Conservation (phyloP, 371 early-diverging fungal genomes). For the Vittaforma corneae region DNA sequence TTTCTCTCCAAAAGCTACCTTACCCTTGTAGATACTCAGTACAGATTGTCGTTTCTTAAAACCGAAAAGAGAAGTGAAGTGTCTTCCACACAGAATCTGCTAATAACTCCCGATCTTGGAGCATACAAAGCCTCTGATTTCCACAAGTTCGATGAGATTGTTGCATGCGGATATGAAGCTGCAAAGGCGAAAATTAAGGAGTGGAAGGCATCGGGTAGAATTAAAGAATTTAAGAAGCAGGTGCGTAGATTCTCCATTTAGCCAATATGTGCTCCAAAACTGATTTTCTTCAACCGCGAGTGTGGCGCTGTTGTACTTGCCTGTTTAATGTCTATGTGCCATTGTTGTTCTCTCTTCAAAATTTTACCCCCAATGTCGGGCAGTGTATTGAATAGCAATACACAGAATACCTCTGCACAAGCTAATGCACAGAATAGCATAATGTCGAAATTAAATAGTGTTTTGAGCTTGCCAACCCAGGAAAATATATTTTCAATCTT, state of each 20-base stretch:
- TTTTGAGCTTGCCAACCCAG: neutral
- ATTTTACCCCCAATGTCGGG: too few species aligned
- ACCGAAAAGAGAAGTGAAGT: constrained; percentile 64
- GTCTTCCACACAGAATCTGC: constrained; percentile 72
- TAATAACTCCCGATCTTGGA: constrained; percentile 74
- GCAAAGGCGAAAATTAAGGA: constrained; percentile 67
- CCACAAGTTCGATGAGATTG: constrained; percentile 76
- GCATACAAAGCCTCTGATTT: constrained; percentile 81
- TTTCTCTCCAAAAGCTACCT: constrained; percentile 74
- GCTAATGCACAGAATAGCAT: too few species aligned
- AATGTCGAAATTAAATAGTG: too few species aligned
- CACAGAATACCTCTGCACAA: too few species aligned
- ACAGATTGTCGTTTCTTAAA: constrained; percentile 83
- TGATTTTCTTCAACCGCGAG: too few species aligned
- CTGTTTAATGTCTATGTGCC: neutral
- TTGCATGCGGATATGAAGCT: constrained; percentile 74
- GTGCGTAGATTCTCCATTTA: too few species aligned
- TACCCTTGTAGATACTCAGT: constrained; percentile 87
- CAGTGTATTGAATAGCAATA: too few species aligned
- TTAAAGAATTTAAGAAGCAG: neutral
- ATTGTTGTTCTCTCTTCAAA: too few species aligned
- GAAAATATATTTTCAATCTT: constrained; percentile 11
- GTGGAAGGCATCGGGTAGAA: constrained; percentile 66
- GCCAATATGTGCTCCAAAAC: too few species aligned
- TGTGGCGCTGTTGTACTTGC: neutral